Percentiles rank a stretch among this genome's conserved stretches.
These are phyloP conservation scores for Peniophora sp. DNA, from an alignment of 1,284 basidiomycete genomes.

Conservation along the genomic window DNA sequence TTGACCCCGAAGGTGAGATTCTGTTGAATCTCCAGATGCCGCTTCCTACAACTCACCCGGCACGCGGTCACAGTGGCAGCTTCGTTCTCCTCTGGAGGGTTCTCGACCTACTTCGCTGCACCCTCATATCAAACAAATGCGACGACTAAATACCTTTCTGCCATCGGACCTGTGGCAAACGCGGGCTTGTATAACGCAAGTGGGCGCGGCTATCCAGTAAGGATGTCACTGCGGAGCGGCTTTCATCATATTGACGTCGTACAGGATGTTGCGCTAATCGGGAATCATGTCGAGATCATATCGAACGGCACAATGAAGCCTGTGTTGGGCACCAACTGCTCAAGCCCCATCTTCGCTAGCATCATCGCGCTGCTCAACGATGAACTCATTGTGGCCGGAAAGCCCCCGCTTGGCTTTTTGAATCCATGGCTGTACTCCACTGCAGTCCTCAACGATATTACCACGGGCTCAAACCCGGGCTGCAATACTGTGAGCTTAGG, in stretches of 20 bases:
- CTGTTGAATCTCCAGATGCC: too few species aligned
- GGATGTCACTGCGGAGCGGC: too few species aligned
- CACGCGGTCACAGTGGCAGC: too few species aligned
- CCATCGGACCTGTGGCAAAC: background rate
- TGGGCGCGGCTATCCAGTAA: conserved; percentile 15
- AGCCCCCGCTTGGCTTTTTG: conserved; percentile 35
- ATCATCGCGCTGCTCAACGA: conserved; percentile 52
- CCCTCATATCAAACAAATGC: background rate
- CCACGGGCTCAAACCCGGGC: background rate
- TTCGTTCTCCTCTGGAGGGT: conserved; percentile 1
- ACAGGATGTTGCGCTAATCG: conserved; percentile 32
- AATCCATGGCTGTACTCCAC: conserved; percentile 37
- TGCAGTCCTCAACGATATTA: background rate
- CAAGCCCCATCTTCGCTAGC: conserved; percentile 40
- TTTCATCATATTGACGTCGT: too few species aligned
- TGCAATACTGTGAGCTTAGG: background rate
- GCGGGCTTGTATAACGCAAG: background rate
- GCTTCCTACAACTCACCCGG: too few species aligned
- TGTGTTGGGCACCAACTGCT: conserved; percentile 45
- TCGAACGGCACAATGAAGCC: conserved; percentile 14
- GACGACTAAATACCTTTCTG: background rate
- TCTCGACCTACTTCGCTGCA: background rate
- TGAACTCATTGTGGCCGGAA: conserved; percentile 31
- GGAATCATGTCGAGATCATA: conserved; percentile 21
- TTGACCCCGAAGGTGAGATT: conserved; percentile 17